Base-by-base conservation (phyloP, 1,284 basidiomycete genomes). In the Cutaneotrichosporon sp. region DNA sequence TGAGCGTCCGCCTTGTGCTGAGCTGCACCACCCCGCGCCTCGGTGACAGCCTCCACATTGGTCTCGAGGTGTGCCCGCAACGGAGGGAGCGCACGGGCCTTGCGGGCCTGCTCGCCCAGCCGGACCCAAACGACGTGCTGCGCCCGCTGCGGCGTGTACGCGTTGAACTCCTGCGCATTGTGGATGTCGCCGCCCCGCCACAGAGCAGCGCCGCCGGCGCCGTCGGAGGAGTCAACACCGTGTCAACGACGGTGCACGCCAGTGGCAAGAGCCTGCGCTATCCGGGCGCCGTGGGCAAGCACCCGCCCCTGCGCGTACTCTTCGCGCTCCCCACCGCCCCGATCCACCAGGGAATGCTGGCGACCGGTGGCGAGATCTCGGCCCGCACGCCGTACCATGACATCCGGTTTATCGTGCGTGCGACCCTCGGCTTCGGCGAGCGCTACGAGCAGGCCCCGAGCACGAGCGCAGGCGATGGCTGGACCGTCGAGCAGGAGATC, bases 211-310 rank as follows among this genome's bases (percentile, higher is more conserved):
- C 55, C 10, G 56, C 55, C 6, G 62, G 74, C 0, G 68, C 73
- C 60, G 50, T 53, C 7, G 62, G 75, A 0, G 68, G 73, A 62
- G 31, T 47, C 8, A 51, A 59, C 34, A 56, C 60, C 3, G 20
- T 51, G 24, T 53, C 58, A 14, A 60, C 60, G 0, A 50, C 56
- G 4, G 62, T 80, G 1, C 72, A 77, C 64, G 57, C 70, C 0
- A 75, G 75, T 1, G 79, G 79, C 45, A 80, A 80, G 64, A 75
- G 74, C 8, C 69, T 79, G 13, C 72, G 79, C 24, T 80, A 76
- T 50, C 78, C 79, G 2, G 75, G 77, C 7, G 29, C 65, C 3
- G 54, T 59, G 13, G 56, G 60, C 11, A 43, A 56, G 5, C 67
- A 70, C 34, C 74, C 76, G 0, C 77, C 78, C 18, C 68, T 79